Base-by-base conservation (phyloP, 352 stramenopile species). In the Paralagenidium karlingii region DNA sequence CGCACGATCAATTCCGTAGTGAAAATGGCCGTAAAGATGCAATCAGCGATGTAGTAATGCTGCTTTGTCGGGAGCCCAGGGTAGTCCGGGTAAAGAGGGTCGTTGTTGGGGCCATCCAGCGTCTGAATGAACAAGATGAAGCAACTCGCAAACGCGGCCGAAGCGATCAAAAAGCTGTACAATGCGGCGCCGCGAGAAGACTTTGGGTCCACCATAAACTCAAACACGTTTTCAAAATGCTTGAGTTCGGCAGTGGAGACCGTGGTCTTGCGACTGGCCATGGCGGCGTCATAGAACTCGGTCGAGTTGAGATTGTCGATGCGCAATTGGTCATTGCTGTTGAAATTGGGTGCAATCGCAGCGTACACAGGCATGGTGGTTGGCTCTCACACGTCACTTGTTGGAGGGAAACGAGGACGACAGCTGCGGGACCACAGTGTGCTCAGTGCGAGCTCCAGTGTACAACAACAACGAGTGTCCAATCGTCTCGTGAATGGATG, bases 101-200 rank as follows among this genome's bases (percentile, higher is more conserved):
- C 40, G 51, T 83, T 60, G 40, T 86, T 86, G 2, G 71, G 68
- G 1, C 71, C 71, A 40, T 83, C 68, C n/a, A 86, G 58, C 28
- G 71, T 86, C 42, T 80, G 61, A 8, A 86, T 30, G 31, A 83
- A 82, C 36, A 86, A 57, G 47, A 81, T 82, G 45, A 77, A 63
- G 46, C 71, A 86, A 47, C 66, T 82, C 27, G 58, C 58, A 31
- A 86, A 77, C 25, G 71, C 71, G 5, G 71, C 67, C 22, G 55
- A 61, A 3, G 58, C 64, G 51, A 86, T 86, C 45, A 83, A 63
- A 39, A 77, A 80, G 52, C 68, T 80, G 43, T 79, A 86, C 43
- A 86, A 42, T 29, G 68, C 67, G 19, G 68, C 66, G 3, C 43
- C 51, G n/a, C 57, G 59, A 12, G 71, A 86, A 19, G 71, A 86